Evolutionary conservation across 2,329 filamentous ascomycete genomes (phyloP).

Genomic region (Juglanconis oblonga): DNA sequence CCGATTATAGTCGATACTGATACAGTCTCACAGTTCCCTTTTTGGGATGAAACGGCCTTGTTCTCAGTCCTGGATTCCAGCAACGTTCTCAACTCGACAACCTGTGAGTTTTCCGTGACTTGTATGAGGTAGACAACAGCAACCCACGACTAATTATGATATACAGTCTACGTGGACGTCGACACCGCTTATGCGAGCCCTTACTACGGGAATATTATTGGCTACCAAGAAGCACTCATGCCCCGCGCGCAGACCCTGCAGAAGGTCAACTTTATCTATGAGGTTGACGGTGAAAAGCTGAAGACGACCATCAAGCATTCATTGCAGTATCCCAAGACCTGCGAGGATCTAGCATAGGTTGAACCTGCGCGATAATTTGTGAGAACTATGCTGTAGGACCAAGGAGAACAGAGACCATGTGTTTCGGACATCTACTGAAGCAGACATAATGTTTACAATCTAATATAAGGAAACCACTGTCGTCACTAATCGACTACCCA

Average conservation of each 20-base stretch:
- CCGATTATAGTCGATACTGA: neutral
- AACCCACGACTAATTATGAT: neutral
- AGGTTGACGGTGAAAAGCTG: conserved; percentile 30
- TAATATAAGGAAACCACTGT: too few species aligned
- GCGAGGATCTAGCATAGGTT: conserved; percentile 20
- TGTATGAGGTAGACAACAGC: neutral
- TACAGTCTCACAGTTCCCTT: conserved; percentile 13
- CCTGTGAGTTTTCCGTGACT: conserved; percentile 16
- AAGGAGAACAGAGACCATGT: too few species aligned
- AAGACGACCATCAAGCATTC: conserved; percentile 30
- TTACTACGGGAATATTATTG: conserved; percentile 22
- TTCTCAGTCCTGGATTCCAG: conserved; percentile 19
- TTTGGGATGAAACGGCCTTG: conserved; percentile 25
- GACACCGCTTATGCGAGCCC: conserved; percentile 22
- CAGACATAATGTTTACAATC: too few species aligned
- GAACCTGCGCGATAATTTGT: too few species aligned
- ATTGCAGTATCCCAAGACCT: conserved; percentile 43
- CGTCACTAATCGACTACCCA: too few species aligned
- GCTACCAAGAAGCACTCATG: conserved; percentile 19
- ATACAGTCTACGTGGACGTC: conserved; percentile 23
- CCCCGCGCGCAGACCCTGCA: conserved; percentile 19
- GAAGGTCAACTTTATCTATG: conserved; percentile 21
- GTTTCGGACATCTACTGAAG: too few species aligned
- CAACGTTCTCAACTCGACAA: conserved; percentile 21
- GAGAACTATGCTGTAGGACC: too few species aligned